These are phyloP conservation scores for Kazachstania sp. DNA, from an alignment of 1,139 yeast species.

Conservation along the genomic window DNA sequence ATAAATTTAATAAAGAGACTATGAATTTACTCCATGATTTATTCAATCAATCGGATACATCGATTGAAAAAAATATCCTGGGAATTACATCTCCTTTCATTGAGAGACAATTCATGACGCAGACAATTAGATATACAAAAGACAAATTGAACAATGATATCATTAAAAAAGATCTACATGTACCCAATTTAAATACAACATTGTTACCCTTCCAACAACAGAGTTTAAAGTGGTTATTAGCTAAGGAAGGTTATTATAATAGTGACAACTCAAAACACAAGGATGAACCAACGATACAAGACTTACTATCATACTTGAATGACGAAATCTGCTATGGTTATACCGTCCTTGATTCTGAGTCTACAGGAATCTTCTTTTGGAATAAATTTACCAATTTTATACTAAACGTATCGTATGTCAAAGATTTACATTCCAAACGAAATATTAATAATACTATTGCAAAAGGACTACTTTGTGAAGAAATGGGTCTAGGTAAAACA, in stretches of 20 bases:
- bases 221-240: slow-evolving; percentile 29
- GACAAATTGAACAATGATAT: slow-evolving; percentile 6
- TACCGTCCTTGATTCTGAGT: slow-evolving; percentile 10
- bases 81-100: slow-evolving; percentile 12
- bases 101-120: slow-evolving; percentile 21
- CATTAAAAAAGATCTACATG: too few species aligned
- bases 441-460: slow-evolving; percentile 12
- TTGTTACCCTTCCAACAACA: slow-evolving; percentile 28
- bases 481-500: slow-evolving; percentile 96
- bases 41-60: neutral
- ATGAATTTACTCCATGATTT: neutral
- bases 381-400: slow-evolving; percentile 29
- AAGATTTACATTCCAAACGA: slow-evolving; percentile 7
- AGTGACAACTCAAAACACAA: neutral
- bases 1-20: neutral
- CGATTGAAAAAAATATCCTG: neutral
- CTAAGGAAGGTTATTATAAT: slow-evolving; percentile 16
- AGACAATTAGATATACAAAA: slow-evolving; percentile 18
- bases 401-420: slow-evolving; percentile 10
- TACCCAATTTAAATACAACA: slow-evolving; percentile 12
- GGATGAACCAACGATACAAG: neutral
- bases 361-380: slow-evolving; percentile 17
- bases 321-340: slow-evolving; percentile 25
- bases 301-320: slow-evolving; percentile 18
- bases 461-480: slow-evolving; percentile 75